Percentiles rank a stretch among this genome's conserved stretches.
These are phyloP conservation scores for Trichoderma sp. DNA, from an alignment of 2,329 filamentous ascomycete genomes.

Conservation along the genomic window DNA sequence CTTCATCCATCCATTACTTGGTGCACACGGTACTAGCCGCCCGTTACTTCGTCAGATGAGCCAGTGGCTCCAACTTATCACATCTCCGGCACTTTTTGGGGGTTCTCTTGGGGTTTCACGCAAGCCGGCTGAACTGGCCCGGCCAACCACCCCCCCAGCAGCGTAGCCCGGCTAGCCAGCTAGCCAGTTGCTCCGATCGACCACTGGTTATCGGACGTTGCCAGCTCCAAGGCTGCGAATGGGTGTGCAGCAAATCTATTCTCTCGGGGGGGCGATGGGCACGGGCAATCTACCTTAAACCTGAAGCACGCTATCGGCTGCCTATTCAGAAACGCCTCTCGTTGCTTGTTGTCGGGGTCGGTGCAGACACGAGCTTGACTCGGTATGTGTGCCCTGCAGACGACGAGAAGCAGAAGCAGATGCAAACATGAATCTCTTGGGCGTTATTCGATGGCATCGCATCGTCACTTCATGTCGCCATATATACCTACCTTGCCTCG, in stretches of 20 bases:
- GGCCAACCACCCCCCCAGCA: not conserved
- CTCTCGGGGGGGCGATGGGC: not conserved
- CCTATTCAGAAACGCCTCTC: not conserved
- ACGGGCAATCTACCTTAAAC: not conserved
- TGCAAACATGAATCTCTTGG: too few relatives aligned
- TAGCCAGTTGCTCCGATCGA: constrained; percentile 13
- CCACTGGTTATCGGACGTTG: not conserved
- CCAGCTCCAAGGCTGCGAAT: not conserved
- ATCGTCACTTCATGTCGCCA: not conserved
- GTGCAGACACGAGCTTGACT: not conserved
- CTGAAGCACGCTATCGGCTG: not conserved
- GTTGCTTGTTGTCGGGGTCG: too few relatives aligned
- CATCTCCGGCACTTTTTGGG: constrained; percentile 4
- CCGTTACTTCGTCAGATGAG: constrained; percentile 9
- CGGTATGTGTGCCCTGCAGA: not conserved
- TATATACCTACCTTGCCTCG: too few relatives aligned
- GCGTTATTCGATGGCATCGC: not conserved
- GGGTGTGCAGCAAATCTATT: constrained; percentile 13
- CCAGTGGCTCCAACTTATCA: constrained; percentile 9
- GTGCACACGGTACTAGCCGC: not conserved
- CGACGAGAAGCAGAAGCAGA: not conserved
- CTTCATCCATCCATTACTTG: not conserved
- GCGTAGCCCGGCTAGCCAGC: not conserved
- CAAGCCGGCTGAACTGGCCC: not conserved
- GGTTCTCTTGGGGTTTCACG: constrained; percentile 1